Percentiles rank a stretch among this genome's conserved stretches.
Conservation (phyloP, 345 rosid species). For the Gossypium stocksii region DNA sequence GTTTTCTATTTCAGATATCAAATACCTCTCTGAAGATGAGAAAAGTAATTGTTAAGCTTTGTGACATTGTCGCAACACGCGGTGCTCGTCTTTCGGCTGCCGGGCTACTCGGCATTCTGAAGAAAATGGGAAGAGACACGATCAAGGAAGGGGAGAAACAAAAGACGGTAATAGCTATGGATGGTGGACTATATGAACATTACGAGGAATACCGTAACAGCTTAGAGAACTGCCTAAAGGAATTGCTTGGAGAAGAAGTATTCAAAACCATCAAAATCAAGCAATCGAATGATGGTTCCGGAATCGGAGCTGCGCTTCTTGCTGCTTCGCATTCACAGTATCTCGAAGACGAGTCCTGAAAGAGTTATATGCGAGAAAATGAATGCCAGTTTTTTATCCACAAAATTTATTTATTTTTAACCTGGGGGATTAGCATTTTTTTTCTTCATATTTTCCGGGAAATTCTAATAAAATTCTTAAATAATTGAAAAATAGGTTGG, state of each 20-base stretch:
- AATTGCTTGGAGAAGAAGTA: constrained; percentile 56
- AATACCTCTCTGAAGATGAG: constrained; percentile 53
- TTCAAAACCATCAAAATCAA: constrained; percentile 37
- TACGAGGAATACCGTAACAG: constrained; percentile 17
- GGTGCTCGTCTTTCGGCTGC: constrained; percentile 83
- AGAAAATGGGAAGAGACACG: constrained; percentile 68
- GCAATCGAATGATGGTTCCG: constrained; percentile 72
- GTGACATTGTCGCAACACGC: constrained; percentile 63
- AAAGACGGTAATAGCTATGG: constrained; percentile 68
- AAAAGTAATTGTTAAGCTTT: constrained; percentile 55
- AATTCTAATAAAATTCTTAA: neutral
- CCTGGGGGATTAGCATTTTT: neutral
- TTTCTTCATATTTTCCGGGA: neutral
- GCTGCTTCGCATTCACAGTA: constrained; percentile 77
- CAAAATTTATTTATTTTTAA: neutral
- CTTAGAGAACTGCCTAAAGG: constrained; percentile 54
- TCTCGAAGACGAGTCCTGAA: constrained; percentile 24
- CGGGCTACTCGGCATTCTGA: constrained; percentile 64
- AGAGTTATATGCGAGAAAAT: neutral
- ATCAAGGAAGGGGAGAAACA: constrained; percentile 48
- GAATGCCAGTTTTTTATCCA: neutral
- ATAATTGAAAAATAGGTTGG: neutral
- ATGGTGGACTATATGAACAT: constrained; percentile 76
- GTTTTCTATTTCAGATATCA: constrained; percentile 38
- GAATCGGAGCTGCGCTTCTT: constrained; percentile 72